These are phyloP conservation scores for Beta vulgaris DNA, from an alignment of 148 eudicot species.

Conservation along the genomic window DNA sequence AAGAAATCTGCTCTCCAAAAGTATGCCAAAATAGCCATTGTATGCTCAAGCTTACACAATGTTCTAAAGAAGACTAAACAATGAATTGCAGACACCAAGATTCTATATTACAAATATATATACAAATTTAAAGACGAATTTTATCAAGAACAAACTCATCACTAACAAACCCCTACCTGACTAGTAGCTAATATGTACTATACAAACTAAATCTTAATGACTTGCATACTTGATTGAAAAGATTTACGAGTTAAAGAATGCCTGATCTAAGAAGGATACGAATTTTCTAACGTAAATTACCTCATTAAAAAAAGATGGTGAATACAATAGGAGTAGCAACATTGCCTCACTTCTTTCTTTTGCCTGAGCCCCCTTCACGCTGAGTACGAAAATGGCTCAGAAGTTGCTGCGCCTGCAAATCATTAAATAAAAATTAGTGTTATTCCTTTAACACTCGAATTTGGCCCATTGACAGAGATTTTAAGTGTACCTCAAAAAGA, in stretches of 20 bases:
- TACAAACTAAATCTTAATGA: constrained; percentile 7
- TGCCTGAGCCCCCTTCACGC: constrained; percentile 68
- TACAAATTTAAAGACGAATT: constrained; percentile 10
- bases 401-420: constrained; percentile 84
- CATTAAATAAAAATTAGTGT: background rate
- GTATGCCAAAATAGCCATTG: background rate
- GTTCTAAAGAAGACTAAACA: background rate
- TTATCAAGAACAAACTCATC: background rate
- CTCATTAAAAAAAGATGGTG: background rate
- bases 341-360: constrained; percentile 37
- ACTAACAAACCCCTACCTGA: constrained; percentile 15
- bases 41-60: background rate
- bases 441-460: background rate
- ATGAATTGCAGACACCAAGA: background rate
- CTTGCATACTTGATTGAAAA: background rate
- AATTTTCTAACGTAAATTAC: constrained; percentile 9
- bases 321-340: background rate
- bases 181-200: constrained; percentile 7
- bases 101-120: constrained; percentile 15
- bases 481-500: background rate
- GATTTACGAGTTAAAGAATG: constrained; percentile 18
- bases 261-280: background rate
- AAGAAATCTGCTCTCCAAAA: background rate
- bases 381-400: constrained; percentile 86
- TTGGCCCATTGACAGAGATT: too few relatives aligned